Evolutionary conservation across 345 rosid genomes (phyloP).

Genomic region (Eucalyptus regnans): DNA sequence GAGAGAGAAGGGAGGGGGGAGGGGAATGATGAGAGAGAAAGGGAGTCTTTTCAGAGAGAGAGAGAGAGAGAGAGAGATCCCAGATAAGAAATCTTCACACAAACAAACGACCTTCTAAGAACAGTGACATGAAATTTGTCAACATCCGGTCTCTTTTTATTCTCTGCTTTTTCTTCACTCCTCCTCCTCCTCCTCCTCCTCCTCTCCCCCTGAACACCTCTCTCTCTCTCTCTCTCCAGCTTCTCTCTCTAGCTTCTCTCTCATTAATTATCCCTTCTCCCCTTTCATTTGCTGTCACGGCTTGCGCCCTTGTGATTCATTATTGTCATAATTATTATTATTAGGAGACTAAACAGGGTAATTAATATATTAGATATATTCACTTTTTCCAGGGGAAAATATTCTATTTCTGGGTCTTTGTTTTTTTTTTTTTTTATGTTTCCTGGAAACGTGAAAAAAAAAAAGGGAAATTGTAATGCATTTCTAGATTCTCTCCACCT

Average conservation of each 20-base stretch:
- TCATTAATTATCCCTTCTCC: background rate
- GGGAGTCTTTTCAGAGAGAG: constrained; percentile 12
- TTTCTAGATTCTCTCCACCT: constrained; percentile 52
- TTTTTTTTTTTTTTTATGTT: background rate
- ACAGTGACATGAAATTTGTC: constrained; percentile 97
- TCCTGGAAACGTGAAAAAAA: background rate
- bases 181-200: background rate
- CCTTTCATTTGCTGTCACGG: background rate
- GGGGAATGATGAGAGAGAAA: constrained; percentile 16
- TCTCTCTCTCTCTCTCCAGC: background rate
- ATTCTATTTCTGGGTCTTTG: background rate
- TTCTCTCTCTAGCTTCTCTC: background rate
- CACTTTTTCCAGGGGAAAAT: background rate
- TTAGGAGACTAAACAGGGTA: background rate
- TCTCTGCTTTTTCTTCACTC: constrained; percentile 57
- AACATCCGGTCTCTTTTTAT: constrained; percentile 93
- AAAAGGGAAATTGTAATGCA: background rate
- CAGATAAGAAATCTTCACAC: constrained; percentile 74
- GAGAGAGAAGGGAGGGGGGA: constrained; percentile 9
- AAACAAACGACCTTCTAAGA: constrained; percentile 89
- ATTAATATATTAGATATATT: too few relatives aligned
- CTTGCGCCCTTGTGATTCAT: background rate
- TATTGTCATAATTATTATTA: background rate
- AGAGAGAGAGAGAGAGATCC: constrained; percentile 47
- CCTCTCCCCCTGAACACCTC: background rate